These are phyloP conservation scores for Leptographium lundbergii DNA, from an alignment of 2,329 filamentous ascomycete species.

Conservation along the genomic window DNA sequence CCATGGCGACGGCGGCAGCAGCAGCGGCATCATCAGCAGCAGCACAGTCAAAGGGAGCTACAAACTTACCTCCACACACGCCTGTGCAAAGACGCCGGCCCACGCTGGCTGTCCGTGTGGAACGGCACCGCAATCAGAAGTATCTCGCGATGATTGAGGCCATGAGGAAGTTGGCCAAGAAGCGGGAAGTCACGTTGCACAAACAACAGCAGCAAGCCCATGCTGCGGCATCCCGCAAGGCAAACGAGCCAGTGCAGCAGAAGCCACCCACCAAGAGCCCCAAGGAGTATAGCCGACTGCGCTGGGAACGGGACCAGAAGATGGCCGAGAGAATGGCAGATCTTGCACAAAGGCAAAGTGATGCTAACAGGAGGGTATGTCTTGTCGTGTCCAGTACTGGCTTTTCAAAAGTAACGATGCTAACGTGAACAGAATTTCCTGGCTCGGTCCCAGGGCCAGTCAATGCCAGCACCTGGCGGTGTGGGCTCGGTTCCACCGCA, in stretches of 20 bases:
- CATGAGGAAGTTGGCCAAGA: slow-evolving; percentile 92
- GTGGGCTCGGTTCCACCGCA: slow-evolving; percentile 24
- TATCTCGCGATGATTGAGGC: slow-evolving; percentile 83
- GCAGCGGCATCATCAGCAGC: slow-evolving; percentile 18
- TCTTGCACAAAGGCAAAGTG: slow-evolving; percentile 47
- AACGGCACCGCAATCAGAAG: slow-evolving; percentile 73
- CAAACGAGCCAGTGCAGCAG: slow-evolving; percentile 48
- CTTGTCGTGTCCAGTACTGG: background rate
- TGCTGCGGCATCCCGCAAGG: slow-evolving; percentile 70
- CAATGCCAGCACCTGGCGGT: slow-evolving; percentile 14
- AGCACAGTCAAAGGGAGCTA: slow-evolving; percentile 22
- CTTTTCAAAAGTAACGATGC: background rate
- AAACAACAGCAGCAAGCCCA: slow-evolving; percentile 76
- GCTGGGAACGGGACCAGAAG: slow-evolving; percentile 71
- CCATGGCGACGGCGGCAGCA: slow-evolving; percentile 20
- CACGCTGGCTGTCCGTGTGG: slow-evolving; percentile 72
- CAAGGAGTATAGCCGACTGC: slow-evolving; percentile 78
- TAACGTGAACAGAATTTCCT: slow-evolving; percentile 12
- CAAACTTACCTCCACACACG: slow-evolving; percentile 20
- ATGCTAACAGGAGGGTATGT: slow-evolving; percentile 43
- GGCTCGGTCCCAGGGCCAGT: slow-evolving; percentile 11
- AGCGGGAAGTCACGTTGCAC: slow-evolving; percentile 70
- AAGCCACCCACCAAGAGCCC: slow-evolving; percentile 57
- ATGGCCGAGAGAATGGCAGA: slow-evolving; percentile 46
- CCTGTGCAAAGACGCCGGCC: slow-evolving; percentile 49